phyloP scores from a whole-genome alignment of 2,329 filamentous ascomycete genomes.

The Rhinocladiella mackenziei region DNA sequence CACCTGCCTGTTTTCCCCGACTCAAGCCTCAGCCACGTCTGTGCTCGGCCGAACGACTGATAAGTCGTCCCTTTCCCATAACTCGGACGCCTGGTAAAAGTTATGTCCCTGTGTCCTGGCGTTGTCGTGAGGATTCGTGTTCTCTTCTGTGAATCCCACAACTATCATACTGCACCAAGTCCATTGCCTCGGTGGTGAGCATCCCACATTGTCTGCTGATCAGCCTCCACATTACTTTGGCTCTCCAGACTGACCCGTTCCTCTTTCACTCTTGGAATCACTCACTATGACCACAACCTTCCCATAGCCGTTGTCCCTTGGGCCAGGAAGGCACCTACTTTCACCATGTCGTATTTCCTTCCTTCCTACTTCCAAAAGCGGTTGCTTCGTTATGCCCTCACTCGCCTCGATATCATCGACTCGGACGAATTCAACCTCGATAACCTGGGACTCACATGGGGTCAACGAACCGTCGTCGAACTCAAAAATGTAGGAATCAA shows the following conservation, averaged over 20 bases:
- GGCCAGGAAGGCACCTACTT: slow-evolving; percentile 11
- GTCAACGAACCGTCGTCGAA: slow-evolving; percentile 76
- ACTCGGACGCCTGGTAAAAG: too few species aligned
- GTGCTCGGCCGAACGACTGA: slow-evolving; percentile 13
- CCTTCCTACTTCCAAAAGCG: slow-evolving; percentile 80
- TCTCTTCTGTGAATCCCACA: too few species aligned
- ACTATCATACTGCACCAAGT: too few species aligned
- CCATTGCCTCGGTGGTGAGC: too few species aligned
- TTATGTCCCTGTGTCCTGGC: too few species aligned
- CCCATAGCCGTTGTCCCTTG: slow-evolving; percentile 4
- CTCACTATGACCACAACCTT: slow-evolving; percentile 11
- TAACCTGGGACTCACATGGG: slow-evolving; percentile 77
- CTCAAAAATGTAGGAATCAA: slow-evolving; percentile 70
- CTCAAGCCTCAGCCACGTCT: slow-evolving; percentile 7
- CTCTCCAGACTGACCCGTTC: background rate
- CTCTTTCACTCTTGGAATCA: background rate
- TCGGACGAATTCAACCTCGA: slow-evolving; percentile 81
- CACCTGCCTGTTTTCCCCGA: slow-evolving; percentile 24
- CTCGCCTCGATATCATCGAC: slow-evolving; percentile 79
- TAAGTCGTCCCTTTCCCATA: background rate
- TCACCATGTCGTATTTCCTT: slow-evolving; percentile 67
- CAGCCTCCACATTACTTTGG: background rate
- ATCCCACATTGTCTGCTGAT: background rate
- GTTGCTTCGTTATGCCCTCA: slow-evolving; percentile 79
- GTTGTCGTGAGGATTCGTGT: too few species aligned